Evolutionary conservation across 2,329 filamentous ascomycete genomes (phyloP), one percentile per base, ranked within the genome.

Genomic region (Epichloe festucae): DNA sequence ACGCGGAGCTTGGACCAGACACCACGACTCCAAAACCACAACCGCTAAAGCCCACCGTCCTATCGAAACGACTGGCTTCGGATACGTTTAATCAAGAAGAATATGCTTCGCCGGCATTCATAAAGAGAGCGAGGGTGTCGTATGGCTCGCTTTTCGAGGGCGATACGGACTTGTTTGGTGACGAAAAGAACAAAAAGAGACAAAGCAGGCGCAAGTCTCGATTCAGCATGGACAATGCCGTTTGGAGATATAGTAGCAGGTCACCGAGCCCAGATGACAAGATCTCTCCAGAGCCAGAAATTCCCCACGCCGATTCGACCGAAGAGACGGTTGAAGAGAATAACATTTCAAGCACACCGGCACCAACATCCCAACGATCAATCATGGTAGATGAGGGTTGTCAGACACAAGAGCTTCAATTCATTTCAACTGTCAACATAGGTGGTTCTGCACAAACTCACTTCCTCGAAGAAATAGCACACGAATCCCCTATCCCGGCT

Each of bases 71-170:
- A 53, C 54, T 58, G 5, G 65, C 63, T 19, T 61, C 70, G 5
- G 54, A 65, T 19, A 61, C 61, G 2, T 58, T 70, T 45, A 70
- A 70, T 8, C 59, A 70, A 44, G 69, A 73, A 17, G 78, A 84
- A 57, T 93, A 82, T 70, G 73, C 78, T 4, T 94, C 89, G 3
- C 89, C 89, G 0, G 87, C 87, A 0, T 95, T 94, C 58, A 69
- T 88, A 19, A 90, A 86, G 64, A 76, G 84, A 50, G 76, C 79
- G 14, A 75, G 85, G 51, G 70, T 85, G 4, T 89, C 85, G 0
- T 84, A 84, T 52, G 83, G 83, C 1, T 79, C 81, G 0, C 67
- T 85, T 0, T 79, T 84, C 48, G 79, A 85, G 56, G 75, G 75
- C 4, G 75, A 74, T 1, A 76, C 81, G 55, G 82, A 89, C 59